Evolutionary conservation across 768 basidiomycete genomes (phyloP).

Genomic region (Phaeotremella skinneri): DNA sequence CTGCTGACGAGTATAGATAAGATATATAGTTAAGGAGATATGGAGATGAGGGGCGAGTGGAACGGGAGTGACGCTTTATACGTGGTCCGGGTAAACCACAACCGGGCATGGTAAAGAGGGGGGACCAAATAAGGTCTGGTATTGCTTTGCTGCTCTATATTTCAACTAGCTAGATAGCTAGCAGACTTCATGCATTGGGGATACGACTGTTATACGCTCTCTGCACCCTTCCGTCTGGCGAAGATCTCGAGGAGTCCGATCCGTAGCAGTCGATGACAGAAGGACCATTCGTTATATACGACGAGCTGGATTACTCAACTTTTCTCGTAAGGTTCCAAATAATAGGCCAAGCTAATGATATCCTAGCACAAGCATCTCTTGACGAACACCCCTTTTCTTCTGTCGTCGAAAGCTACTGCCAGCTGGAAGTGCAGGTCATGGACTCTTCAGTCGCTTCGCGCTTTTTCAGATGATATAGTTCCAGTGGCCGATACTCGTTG

Average conservation of each 20-base stretch:
- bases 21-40: too few species aligned
- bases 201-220: not conserved
- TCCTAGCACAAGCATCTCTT: conserved; percentile 35
- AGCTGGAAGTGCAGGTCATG: conserved; percentile 25
- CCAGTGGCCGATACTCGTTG: conserved; percentile 41
- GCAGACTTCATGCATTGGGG: too few species aligned
- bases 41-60: not conserved
- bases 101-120: not conserved
- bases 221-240: not conserved
- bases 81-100: too few species aligned
- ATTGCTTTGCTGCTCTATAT: too few species aligned
- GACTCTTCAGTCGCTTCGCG: conserved; percentile 9
- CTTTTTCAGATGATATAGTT: conserved; percentile 41
- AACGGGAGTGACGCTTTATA: not conserved
- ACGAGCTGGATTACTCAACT: conserved; percentile 18
- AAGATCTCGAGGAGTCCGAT: too few species aligned
- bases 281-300: conserved; percentile 26
- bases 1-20: not conserved
- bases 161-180: too few species aligned
- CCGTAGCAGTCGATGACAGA: not conserved
- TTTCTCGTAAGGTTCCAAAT: conserved; percentile 21
- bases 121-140: not conserved
- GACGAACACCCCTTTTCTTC: conserved; percentile 35
- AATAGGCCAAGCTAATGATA: not conserved
- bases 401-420: conserved; percentile 20